Evolutionary conservation across 2,329 filamentous ascomycete species (phyloP).

Genomic region (Calonectria fujianensis): DNA sequence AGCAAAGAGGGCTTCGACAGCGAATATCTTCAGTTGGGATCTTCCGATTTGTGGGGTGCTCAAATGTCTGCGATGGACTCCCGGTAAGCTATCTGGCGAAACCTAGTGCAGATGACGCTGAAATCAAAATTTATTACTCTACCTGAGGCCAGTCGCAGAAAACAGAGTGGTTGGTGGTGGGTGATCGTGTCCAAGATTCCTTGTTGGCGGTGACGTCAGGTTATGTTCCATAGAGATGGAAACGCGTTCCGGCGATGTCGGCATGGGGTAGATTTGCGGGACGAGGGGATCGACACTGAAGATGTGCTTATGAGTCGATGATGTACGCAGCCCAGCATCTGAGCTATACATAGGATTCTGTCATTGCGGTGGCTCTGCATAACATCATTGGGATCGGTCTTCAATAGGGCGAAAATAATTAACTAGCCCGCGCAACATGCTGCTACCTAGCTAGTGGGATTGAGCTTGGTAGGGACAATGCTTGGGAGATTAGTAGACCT

Average conservation of each 20-base stretch:
- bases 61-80: background rate
- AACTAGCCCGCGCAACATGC: background rate
- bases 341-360: background rate
- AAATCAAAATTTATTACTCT: conserved; percentile 3
- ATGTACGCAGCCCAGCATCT: background rate
- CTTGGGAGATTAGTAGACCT: background rate
- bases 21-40: background rate
- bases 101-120: background rate
- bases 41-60: background rate
- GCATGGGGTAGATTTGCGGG: conserved; percentile 14
- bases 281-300: conserved; percentile 10
- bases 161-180: conserved; percentile 8
- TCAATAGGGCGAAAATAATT: background rate
- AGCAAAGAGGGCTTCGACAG: conserved; percentile 10
- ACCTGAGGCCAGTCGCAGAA: background rate
- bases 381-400: conserved; percentile 8
- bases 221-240: conserved; percentile 20
- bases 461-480: background rate
- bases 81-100: background rate
- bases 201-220: conserved; percentile 37
- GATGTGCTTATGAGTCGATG: background rate
- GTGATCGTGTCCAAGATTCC: conserved; percentile 13
- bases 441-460: conserved; percentile 8
- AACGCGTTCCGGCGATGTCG: conserved; percentile 9
- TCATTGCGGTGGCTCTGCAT: background rate